Evolutionary conservation across 495 filamentous ascomycete genomes (phyloP).

Genomic region (Talaromyces adpressus): DNA sequence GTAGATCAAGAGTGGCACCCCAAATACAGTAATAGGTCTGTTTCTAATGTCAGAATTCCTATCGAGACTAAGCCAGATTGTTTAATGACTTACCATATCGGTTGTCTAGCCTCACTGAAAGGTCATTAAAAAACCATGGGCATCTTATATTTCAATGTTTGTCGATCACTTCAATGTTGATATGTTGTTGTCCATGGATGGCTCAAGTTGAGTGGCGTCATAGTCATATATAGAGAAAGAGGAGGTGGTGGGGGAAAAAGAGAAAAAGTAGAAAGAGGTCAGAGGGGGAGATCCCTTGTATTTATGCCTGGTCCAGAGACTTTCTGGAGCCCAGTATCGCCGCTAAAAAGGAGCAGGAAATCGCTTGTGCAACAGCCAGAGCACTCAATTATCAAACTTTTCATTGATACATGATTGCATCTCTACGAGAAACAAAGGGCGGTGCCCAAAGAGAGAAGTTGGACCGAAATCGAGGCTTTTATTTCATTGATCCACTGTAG

Average conservation of each 20-base stretch:
- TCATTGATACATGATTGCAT: background rate
- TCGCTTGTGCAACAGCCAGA: background rate
- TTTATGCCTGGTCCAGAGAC: background rate
- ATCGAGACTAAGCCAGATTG: too few relatives aligned
- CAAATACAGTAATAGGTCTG: too few relatives aligned
- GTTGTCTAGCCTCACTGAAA: too few relatives aligned
- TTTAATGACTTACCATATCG: too few relatives aligned
- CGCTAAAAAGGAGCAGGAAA: background rate
- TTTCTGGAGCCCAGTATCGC: background rate
- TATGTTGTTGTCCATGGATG: too few relatives aligned
- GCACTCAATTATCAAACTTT: background rate
- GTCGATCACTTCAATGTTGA: too few relatives aligned
- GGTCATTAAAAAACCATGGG: too few relatives aligned
- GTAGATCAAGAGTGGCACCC: too few relatives aligned
- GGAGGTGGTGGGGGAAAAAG: background rate
- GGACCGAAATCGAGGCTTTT: background rate
- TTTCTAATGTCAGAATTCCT: too few relatives aligned
- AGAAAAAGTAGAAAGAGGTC: background rate
- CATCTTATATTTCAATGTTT: too few relatives aligned
- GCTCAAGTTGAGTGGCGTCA: background rate
- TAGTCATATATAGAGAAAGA: background rate
- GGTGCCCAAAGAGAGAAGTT: background rate
- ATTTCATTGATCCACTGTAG: background rate
- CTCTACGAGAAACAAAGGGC: background rate
- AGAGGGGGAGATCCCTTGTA: background rate